phyloP scores from a whole-genome alignment of 2,329 filamentous ascomycete genomes.

The Nemania sp. region DNA sequence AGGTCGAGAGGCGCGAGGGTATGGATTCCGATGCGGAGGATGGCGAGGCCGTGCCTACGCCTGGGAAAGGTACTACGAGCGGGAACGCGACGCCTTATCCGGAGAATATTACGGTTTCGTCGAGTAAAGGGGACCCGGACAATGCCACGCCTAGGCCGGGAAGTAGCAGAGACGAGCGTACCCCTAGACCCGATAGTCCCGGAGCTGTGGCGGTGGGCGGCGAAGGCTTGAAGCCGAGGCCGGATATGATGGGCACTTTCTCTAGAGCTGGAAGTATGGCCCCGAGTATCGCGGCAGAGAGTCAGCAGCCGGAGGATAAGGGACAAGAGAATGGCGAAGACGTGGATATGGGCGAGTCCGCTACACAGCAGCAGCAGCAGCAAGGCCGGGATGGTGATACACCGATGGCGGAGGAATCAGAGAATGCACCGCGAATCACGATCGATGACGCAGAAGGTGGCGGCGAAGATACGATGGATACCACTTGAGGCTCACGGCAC shows the following conservation, averaged over 20 bases:
- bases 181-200: constrained; percentile 40
- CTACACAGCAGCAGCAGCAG: constrained; percentile 34
- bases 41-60: constrained; percentile 44
- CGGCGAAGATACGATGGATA: constrained; percentile 70
- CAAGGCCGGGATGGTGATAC: constrained; percentile 35
- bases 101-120: constrained; percentile 43
- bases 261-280: constrained; percentile 46
- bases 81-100: constrained; percentile 55
- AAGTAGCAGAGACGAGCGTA: constrained; percentile 41
- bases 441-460: constrained; percentile 53
- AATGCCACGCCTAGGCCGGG: constrained; percentile 49
- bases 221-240: constrained; percentile 42
- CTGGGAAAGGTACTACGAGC: constrained; percentile 47
- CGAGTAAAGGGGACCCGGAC: constrained; percentile 31
- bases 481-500: constrained; percentile 36
- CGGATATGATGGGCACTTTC: constrained; percentile 38
- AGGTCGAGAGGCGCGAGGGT: constrained; percentile 84
- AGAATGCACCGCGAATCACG: constrained; percentile 48
- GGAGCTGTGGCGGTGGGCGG: constrained; percentile 38
- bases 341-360: constrained; percentile 44
- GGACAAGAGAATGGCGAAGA: constrained; percentile 40
- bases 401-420: constrained; percentile 38
- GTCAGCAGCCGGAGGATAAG: constrained; percentile 44
- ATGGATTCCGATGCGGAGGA: constrained; percentile 72
- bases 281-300: constrained; percentile 37